Evolutionary conservation across 2,329 filamentous ascomycete genomes (phyloP).

Genomic region (Verruconis gallopava): DNA sequence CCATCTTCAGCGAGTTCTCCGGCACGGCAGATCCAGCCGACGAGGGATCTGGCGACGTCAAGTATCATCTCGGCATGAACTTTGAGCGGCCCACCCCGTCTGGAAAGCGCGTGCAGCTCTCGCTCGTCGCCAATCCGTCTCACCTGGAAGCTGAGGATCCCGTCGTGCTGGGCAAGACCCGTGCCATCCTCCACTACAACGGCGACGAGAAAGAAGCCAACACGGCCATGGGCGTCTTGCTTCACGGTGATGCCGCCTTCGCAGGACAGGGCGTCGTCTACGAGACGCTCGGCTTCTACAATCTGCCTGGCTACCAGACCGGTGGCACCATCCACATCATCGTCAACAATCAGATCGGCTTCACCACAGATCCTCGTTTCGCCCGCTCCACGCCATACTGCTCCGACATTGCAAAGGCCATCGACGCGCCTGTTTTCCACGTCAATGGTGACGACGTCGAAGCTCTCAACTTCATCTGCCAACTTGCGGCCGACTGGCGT

Average conservation of each 20-base stretch:
- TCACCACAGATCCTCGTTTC: conserved; percentile 96
- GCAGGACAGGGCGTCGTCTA: conserved; percentile 95
- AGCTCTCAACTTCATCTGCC: conserved; percentile 95
- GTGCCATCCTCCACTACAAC: conserved; percentile 98
- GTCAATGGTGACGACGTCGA: conserved; percentile 98
- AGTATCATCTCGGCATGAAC: conserved; percentile 99
- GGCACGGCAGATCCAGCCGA: conserved; percentile 78
- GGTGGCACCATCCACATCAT: conserved; percentile 94
- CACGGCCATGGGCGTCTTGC: conserved; percentile 86
- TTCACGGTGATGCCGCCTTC: conserved; percentile 96
- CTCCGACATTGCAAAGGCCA: conserved; percentile 97
- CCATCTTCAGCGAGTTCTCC: conserved; percentile 97
- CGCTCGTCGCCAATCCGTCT: conserved; percentile 93
- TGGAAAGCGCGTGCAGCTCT: conserved; percentile 97
- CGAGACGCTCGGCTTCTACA: conserved; percentile 95
- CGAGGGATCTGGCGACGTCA: conserved; percentile 96
- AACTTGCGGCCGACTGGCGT: conserved; percentile 93
- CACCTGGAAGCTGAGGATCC: conserved; percentile 97
- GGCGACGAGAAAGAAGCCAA: conserved; percentile 81
- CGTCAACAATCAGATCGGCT: conserved; percentile 99
- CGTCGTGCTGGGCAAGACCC: conserved; percentile 92
- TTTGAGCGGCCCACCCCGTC: conserved; percentile 97
- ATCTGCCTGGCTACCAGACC: conserved; percentile 89
- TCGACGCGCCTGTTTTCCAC: conserved; percentile 97
- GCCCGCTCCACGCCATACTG: conserved; percentile 96